Conservation (phyloP, 768 basidiomycete genomes). For the Bullera alba region DNA sequence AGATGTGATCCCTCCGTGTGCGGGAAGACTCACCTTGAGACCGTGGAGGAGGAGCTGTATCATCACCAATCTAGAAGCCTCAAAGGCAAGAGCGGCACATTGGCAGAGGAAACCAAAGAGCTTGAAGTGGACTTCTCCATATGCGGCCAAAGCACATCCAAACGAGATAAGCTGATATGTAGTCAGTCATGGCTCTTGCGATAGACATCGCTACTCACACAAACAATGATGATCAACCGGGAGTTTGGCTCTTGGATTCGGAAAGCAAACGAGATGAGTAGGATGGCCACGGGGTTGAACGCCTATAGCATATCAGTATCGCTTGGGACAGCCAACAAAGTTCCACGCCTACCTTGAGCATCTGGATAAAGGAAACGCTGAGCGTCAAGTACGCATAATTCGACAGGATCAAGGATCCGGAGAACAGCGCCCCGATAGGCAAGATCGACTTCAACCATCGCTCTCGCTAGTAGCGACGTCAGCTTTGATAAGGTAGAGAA, state of each 20-base stretch:
- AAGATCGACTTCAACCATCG: conserved; percentile 74
- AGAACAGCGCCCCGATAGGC: conserved; percentile 91
- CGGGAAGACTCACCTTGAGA: conserved; percentile 53
- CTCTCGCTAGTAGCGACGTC: conserved; percentile 27
- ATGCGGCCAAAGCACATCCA: conserved; percentile 67
- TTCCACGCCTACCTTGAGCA: conserved; percentile 67
- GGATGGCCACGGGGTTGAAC: conserved; percentile 46
- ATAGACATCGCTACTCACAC: conserved; percentile 40
- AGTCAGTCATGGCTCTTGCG: not conserved
- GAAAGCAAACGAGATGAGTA: conserved; percentile 87
- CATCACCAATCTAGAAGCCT: conserved; percentile 82
- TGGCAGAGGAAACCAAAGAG: conserved; percentile 82
- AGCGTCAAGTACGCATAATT: conserved; percentile 90
- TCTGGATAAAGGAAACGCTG: conserved; percentile 91
- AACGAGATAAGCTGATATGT: conserved; percentile 65
- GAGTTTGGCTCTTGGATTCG: conserved; percentile 80
- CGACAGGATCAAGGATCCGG: conserved; percentile 80
- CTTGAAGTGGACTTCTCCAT: conserved; percentile 83
- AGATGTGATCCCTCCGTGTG: not conserved
- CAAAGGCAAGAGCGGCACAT: conserved; percentile 83
- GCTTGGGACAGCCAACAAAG: not conserved
- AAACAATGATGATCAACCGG: conserved; percentile 71
- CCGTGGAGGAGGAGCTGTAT: conserved; percentile 93
- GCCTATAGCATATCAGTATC: conserved; percentile 12
- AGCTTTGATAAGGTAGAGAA: not conserved